Conservation (phyloP, 768 basidiomycete genomes). For the Pleurotus salmoneostramineus region DNA sequence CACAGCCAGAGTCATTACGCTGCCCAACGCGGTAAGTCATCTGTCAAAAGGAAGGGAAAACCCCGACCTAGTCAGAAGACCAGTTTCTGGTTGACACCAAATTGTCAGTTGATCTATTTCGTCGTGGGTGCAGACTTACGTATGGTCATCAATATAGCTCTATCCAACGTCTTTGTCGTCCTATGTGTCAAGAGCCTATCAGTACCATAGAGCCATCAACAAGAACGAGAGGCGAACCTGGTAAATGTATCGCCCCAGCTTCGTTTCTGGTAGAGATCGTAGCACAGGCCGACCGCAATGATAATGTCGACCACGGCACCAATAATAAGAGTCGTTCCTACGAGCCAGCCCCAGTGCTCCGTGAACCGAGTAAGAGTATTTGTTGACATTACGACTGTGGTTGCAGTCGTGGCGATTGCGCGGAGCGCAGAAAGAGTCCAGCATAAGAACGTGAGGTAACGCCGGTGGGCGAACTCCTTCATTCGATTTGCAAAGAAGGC, state of each 20-base stretch:
- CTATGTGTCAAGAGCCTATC: not conserved
- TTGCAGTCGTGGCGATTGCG: slow-evolving; percentile 22
- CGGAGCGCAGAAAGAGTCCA: slow-evolving; percentile 20
- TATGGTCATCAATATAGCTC: slow-evolving; percentile 9
- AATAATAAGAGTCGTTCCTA: slow-evolving; percentile 22
- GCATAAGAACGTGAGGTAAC: slow-evolving; percentile 22
- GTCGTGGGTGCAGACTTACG: not conserved
- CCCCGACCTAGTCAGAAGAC: slow-evolving; percentile 9
- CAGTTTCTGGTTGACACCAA: slow-evolving; percentile 4
- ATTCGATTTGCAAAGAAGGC: slow-evolving; percentile 27
- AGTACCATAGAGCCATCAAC: no score
- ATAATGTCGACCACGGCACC: slow-evolving; percentile 25
- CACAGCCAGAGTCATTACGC: not conserved
- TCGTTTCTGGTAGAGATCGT: slow-evolving; percentile 21
- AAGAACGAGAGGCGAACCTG: not conserved
- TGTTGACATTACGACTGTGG: slow-evolving; percentile 11
- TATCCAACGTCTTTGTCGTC: slow-evolving; percentile 7
- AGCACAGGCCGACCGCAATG: slow-evolving; percentile 26
- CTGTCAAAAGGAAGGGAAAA: not conserved
- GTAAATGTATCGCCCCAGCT: slow-evolving; percentile 14
- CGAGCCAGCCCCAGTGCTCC: slow-evolving; percentile 23
- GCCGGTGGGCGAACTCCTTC: slow-evolving; percentile 21
- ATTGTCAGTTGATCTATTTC: not conserved
- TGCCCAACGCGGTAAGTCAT: not conserved
- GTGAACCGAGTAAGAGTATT: slow-evolving; percentile 19